phyloP scores from a whole-genome alignment of 768 basidiomycete species.

The Calocera cornea region DNA sequence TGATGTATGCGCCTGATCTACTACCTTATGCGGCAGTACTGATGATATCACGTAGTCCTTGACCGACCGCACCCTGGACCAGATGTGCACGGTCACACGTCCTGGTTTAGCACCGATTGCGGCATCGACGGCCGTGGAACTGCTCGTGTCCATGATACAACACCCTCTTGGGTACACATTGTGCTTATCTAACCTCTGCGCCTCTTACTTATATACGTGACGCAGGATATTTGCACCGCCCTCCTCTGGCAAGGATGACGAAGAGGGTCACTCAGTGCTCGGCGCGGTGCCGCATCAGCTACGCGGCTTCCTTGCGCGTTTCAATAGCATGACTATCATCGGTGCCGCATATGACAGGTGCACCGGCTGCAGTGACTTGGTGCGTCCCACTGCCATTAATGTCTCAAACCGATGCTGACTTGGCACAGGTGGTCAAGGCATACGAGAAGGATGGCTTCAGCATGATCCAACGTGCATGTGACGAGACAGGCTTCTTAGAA shows the following conservation, averaged over 20 bases:
- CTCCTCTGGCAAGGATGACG: constrained; percentile 34
- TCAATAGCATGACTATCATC: constrained; percentile 67
- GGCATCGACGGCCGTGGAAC: constrained; percentile 79
- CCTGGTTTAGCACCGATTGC: constrained; percentile 92
- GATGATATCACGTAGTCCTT: constrained; percentile 34
- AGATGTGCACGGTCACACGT: constrained; percentile 97
- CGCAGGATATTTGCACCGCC: constrained; percentile 51
- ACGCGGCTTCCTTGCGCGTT: constrained; percentile 78
- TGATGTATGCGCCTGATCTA: constrained; percentile 44
- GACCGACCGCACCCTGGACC: constrained; percentile 86
- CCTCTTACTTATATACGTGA: not conserved
- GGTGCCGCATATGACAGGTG: constrained; percentile 79
- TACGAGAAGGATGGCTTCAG: constrained; percentile 71
- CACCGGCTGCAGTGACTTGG: constrained; percentile 78
- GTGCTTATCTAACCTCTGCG: not conserved
- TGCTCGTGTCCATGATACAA: constrained; percentile 76
- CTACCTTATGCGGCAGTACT: not conserved
- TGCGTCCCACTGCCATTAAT: constrained; percentile 25
- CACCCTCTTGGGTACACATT: constrained; percentile 69
- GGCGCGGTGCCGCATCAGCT: constrained; percentile 90
- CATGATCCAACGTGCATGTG: constrained; percentile 69
- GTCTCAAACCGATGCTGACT: not conserved
- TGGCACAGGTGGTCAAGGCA: constrained; percentile 53
- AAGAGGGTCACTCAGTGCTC: constrained; percentile 40
- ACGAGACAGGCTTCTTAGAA: constrained; percentile 65